A percentile compares a stretch with the other conserved stretches of the same genome.
phyloP scores from a whole-genome alignment of 768 basidiomycete genomes.

The Nevesoporus exiguus region DNA sequence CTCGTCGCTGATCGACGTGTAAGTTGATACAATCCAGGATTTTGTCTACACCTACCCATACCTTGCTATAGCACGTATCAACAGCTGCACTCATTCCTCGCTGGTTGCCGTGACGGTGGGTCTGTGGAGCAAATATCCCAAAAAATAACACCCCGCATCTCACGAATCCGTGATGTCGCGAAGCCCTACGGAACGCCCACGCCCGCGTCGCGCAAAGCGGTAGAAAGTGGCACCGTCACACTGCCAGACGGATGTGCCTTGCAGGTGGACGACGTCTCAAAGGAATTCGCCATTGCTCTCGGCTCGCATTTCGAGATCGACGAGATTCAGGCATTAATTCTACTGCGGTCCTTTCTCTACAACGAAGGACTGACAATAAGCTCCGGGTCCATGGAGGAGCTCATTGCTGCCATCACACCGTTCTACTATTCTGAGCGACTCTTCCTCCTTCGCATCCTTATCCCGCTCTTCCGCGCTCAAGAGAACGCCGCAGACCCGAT shows the following conservation, averaged over 20 bases:
- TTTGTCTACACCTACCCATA: neutral
- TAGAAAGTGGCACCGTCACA: constrained; percentile 65
- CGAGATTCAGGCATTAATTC: constrained; percentile 70
- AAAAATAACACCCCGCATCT: constrained; percentile 54
- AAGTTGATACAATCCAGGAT: neutral
- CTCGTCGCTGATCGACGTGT: constrained; percentile 73
- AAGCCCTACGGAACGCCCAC: constrained; percentile 70
- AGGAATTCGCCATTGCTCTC: constrained; percentile 66
- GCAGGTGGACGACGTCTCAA: constrained; percentile 64
- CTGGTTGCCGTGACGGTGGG: constrained; percentile 56
- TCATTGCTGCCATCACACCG: constrained; percentile 65
- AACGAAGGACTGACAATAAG: constrained; percentile 65
- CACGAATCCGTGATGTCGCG: constrained; percentile 53
- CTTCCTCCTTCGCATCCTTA: constrained; percentile 61
- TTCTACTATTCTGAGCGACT: constrained; percentile 84
- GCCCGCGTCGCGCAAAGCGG: constrained; percentile 57
- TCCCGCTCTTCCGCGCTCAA: constrained; percentile 71
- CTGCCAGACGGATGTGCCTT: constrained; percentile 63
- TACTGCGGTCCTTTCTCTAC: constrained; percentile 75
- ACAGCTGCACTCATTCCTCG: constrained; percentile 57
- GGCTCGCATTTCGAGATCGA: constrained; percentile 74
- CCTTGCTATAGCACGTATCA: constrained; percentile 51
- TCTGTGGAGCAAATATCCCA: constrained; percentile 56
- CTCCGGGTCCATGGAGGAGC: constrained; percentile 38
- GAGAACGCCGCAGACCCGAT: constrained; percentile 54